phyloP scores from a whole-genome alignment of 73 alveolate genomes.

The Symbiodinium pilosum region DNA sequence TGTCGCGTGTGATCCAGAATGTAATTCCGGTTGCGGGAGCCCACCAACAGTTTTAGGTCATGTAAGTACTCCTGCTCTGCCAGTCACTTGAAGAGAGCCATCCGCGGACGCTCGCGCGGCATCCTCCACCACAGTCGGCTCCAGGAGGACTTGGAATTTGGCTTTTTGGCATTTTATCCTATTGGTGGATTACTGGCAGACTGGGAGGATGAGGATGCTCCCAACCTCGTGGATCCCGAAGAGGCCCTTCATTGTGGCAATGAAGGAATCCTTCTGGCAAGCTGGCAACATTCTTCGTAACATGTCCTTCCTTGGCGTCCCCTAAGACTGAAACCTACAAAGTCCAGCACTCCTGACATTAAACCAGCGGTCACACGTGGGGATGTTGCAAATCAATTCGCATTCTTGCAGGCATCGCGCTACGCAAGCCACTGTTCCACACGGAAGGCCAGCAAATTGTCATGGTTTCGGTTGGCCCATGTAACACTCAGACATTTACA shows the following conservation, averaged over 20 bases:
- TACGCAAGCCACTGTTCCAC: constrained; percentile 64
- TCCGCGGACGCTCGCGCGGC: constrained; percentile 68
- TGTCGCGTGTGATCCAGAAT: no score
- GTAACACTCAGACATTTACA: no score
- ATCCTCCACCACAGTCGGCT: constrained; percentile 41
- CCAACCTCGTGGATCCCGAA: constrained; percentile 46
- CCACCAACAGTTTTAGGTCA: no score
- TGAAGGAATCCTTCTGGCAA: no score
- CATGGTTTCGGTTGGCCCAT: no score
- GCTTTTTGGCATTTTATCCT: no score
- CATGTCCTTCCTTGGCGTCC: background rate
- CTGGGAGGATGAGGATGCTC: constrained; percentile 65
- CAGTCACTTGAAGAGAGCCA: constrained; percentile 51
- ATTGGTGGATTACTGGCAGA: no score
- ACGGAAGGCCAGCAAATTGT: constrained; percentile 72
- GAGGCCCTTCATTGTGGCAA: constrained; percentile 40
- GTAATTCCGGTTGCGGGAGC: no score
- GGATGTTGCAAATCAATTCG: no score
- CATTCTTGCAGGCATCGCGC: constrained; percentile 24
- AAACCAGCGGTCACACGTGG: no score
- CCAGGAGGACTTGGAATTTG: constrained; percentile 33
- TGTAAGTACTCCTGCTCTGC: no score
- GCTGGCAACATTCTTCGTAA: no score
- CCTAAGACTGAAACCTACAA: background rate
- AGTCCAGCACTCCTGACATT: background rate